A percentile compares a stretch with the other conserved stretches of the same genome.
Evolutionary conservation across 306 rosid genomes (phyloP).

Genomic region (Lathyrus aphaca): DNA sequence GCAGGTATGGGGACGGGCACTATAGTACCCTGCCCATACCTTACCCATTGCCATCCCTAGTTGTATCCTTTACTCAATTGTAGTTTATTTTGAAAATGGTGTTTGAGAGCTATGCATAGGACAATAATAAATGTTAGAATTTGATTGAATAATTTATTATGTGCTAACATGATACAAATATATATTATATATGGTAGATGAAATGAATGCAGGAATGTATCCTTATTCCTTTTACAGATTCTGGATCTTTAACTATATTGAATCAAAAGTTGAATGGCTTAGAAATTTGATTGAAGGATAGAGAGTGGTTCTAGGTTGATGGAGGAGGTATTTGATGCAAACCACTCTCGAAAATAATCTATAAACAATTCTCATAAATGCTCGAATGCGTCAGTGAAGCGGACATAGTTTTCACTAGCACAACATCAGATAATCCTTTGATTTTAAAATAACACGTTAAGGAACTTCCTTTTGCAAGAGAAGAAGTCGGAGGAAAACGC

Average conservation of each 20-base stretch:
- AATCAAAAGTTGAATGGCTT: slow-evolving; percentile 34
- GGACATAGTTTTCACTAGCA: slow-evolving; percentile 87
- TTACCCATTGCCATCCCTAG: too few relatives aligned
- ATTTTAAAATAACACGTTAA: slow-evolving; percentile 73
- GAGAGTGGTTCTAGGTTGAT: slow-evolving; percentile 39
- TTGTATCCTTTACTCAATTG: too few relatives aligned
- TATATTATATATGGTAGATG: slow-evolving; percentile 24
- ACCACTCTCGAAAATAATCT: too few relatives aligned
- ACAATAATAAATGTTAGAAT: slow-evolving; percentile 8
- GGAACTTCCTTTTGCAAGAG: slow-evolving; percentile 68
- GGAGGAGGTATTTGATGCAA: too few relatives aligned
- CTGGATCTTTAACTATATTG: slow-evolving; percentile 23
- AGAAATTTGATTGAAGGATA: slow-evolving; percentile 28
- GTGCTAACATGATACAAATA: slow-evolving; percentile 32
- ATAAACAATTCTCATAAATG: slow-evolving; percentile 84
- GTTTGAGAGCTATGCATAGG: slow-evolving; percentile 39
- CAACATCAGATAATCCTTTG: slow-evolving; percentile 85
- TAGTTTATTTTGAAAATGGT: slow-evolving; percentile 7
- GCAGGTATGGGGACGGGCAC: too few relatives aligned
- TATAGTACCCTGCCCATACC: too few relatives aligned
- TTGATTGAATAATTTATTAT: slow-evolving; percentile 29
- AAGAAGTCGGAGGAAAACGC: slow-evolving; percentile 58
- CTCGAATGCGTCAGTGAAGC: slow-evolving; percentile 68
- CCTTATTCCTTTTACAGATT: slow-evolving; percentile 41
- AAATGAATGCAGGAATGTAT: slow-evolving; percentile 26